phyloP scores from a whole-genome alignment of 768 basidiomycete genomes.

The Cystobasidium onofrii region DNA sequence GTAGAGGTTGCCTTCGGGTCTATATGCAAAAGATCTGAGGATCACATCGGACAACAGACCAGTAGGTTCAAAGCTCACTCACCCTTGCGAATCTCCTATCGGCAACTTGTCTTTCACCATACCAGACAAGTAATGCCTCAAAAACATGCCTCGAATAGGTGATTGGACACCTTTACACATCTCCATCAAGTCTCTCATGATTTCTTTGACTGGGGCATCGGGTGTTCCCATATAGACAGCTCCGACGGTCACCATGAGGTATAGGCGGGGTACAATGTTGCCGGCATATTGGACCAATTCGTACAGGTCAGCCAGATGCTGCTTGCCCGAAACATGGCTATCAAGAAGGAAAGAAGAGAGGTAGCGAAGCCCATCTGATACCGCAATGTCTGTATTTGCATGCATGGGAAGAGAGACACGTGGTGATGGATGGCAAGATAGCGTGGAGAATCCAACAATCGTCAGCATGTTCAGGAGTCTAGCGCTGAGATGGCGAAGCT shows the following conservation, averaged over 20 bases:
- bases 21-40: slow-evolving; percentile 43
- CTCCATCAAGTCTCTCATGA: slow-evolving; percentile 99
- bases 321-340: slow-evolving; percentile 79
- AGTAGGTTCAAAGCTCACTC: slow-evolving; percentile 35
- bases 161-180: slow-evolving; percentile 96
- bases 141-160: slow-evolving; percentile 89
- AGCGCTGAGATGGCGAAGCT: slow-evolving; percentile 39
- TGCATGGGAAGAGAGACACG: not conserved
- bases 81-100: slow-evolving; percentile 75
- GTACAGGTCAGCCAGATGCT: slow-evolving; percentile 96
- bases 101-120: slow-evolving; percentile 96
- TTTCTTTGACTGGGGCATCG: slow-evolving; percentile 94
- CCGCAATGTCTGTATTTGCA: slow-evolving; percentile 74
- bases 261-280: slow-evolving; percentile 75
- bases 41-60: not conserved
- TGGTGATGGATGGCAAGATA: not conserved
- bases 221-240: slow-evolving; percentile 98
- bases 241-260: slow-evolving; percentile 99
- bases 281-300: slow-evolving; percentile 99
- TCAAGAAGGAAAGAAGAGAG: slow-evolving; percentile 83
- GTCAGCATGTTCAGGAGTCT: slow-evolving; percentile 5
- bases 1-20: slow-evolving; percentile 78
- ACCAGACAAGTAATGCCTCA: slow-evolving; percentile 91
- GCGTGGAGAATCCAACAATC: slow-evolving; percentile 3
- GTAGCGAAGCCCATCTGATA: slow-evolving; percentile 91